Conservation (phyloP, 1,284 basidiomycete species). For the Microbotryum violaceum region DNA sequence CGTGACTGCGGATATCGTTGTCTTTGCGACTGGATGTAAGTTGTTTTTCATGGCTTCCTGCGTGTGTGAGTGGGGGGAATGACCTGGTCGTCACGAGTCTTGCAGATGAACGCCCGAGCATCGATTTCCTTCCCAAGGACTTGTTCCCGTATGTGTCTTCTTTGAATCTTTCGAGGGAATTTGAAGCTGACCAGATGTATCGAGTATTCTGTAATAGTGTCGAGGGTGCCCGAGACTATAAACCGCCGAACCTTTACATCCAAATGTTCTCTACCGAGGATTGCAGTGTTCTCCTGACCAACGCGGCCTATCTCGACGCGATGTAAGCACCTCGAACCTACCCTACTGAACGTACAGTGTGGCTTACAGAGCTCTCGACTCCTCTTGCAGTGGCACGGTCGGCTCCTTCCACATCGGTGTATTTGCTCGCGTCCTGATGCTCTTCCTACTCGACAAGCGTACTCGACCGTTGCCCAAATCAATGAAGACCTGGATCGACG, state of each 20-base stretch:
- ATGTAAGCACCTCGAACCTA: slow-evolving; percentile 33
- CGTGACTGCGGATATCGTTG: slow-evolving; percentile 46
- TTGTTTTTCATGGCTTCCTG: too few species aligned
- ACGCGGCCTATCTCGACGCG: slow-evolving; percentile 52
- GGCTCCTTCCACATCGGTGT: slow-evolving; percentile 50
- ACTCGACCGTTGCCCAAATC: slow-evolving; percentile 51
- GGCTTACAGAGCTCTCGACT: too few species aligned
- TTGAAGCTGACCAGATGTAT: too few species aligned
- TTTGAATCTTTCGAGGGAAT: too few species aligned
- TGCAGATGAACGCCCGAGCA: slow-evolving; percentile 47
- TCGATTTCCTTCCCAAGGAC: slow-evolving; percentile 53
- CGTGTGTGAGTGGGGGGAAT: too few species aligned
- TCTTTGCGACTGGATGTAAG: not conserved
- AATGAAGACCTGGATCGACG: slow-evolving; percentile 58
- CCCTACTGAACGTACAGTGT: too few species aligned
- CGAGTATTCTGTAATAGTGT: not conserved
- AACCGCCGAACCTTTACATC: slow-evolving; percentile 54
- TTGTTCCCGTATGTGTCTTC: slow-evolving; percentile 48
- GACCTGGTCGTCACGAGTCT: too few species aligned
- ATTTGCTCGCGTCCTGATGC: slow-evolving; percentile 53
- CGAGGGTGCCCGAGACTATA: slow-evolving; percentile 13
- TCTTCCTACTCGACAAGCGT: slow-evolving; percentile 52
- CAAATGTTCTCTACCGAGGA: slow-evolving; percentile 58
- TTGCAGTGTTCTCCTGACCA: slow-evolving; percentile 54
- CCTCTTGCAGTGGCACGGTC: slow-evolving; percentile 35